Evolutionary conservation across 2,329 filamentous ascomycete species (phyloP), one percentile per base, ranked within the genome.

Genomic region (Apiospora aurea): DNA sequence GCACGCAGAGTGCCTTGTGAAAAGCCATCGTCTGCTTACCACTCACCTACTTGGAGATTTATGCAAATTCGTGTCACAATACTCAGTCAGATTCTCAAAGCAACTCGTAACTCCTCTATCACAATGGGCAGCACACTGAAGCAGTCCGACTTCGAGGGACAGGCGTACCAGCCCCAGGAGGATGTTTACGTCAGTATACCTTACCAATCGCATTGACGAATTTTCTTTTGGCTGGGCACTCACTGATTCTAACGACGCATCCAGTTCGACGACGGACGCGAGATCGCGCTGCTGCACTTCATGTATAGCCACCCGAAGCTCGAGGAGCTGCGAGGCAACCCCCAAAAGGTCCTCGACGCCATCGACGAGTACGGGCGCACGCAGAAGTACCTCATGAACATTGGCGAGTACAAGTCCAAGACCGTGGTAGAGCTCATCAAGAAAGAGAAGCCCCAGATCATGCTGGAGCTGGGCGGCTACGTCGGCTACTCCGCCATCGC

Each of bases 391-490:
- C 87, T 96, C 69, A 96, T 96, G 91, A 96, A 95, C 75, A 89
- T 96, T 1, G 93, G 94, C 53, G 87, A 91, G 75, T 86, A 90
- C 77, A 96, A 96, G 82, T 93, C 92, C 67, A 87, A 86, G 74
- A 91, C 94, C 70, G 89, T 96, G 1, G 87, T 87, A 11, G 86
- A 92, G 43, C 81, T 95, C 51, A 95, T 96, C 72, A 84, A 84
- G 26, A 84, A 92, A 74, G 83, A 87, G 67, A 93, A 92, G 79
- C 93, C 93, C 0, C 81, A 89, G 70, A 86, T 86, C 2, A 93
- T 95, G 90, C 87, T 96, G 67, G 94, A 97, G 79, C 86, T 96
- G 0, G 94, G 94, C 67, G 92, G 93, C 68, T 96, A 96, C 80
- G 87, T 95, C 26, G 94, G 94, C 57, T 96, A 96, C 84, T 96